Conservation (phyloP, 345 rosid genomes). For the Moricandia arvensis region DNA sequence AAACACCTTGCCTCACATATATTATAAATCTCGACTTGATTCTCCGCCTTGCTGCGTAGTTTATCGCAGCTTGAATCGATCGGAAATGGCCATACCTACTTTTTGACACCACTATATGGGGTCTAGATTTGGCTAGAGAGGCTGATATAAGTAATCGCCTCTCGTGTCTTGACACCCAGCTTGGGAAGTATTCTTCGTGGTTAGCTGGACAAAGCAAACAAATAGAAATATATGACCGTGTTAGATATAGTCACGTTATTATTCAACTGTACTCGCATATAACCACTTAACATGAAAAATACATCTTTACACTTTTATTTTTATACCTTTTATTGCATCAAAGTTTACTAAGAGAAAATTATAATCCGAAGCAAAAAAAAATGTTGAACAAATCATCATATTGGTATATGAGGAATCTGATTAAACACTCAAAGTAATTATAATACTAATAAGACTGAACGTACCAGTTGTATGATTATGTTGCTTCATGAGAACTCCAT, state of each 20-base stretch:
- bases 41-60: constrained; percentile 58
- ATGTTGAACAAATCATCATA: neutral
- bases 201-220: constrained; percentile 14
- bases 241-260: constrained; percentile 1
- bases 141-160: constrained; percentile 56
- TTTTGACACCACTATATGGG: constrained; percentile 70
- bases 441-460: neutral
- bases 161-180: constrained; percentile 65
- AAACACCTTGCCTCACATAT: constrained; percentile 62
- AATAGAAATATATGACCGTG: neutral
- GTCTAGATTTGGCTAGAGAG: constrained; percentile 28
- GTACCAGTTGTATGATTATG: constrained; percentile 39
- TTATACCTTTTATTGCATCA: neutral
- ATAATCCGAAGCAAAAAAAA: neutral
- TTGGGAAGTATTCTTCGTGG: constrained; percentile 54
- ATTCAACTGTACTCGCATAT: neutral
- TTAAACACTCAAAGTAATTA: constrained; percentile 6
- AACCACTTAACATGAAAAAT: neutral
- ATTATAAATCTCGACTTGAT: constrained; percentile 66
- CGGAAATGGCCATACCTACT: constrained; percentile 62
- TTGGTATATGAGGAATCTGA: neutral
- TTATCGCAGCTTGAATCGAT: constrained; percentile 62
- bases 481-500: constrained; percentile 40
- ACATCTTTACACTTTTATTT: neutral
- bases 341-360: neutral